Percentiles rank a stretch among this genome's conserved stretches.
Conservation (phyloP, 805 yeast genomes). For the Kodamaea kaohsiungensis region DNA sequence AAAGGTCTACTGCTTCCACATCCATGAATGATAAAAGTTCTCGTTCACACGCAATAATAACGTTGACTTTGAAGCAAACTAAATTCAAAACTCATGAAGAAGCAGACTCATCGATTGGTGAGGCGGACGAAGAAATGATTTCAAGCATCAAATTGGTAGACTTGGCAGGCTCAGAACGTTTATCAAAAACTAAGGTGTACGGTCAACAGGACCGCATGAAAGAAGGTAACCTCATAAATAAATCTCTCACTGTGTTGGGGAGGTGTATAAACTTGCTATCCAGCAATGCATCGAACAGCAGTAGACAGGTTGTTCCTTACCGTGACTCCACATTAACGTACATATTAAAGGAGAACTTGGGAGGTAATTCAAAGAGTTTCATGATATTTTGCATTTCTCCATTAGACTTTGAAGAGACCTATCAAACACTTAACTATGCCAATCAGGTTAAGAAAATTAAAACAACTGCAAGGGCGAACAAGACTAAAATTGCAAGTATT, state of each 20-base stretch:
- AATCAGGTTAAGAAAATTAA: slow-evolving; percentile 70
- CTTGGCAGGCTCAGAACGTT: slow-evolving; percentile 81
- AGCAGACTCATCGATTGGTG: slow-evolving; percentile 24
- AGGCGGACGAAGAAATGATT: slow-evolving; percentile 47
- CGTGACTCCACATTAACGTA: slow-evolving; percentile 78
- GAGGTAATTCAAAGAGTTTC: slow-evolving; percentile 85
- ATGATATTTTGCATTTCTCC: slow-evolving; percentile 89
- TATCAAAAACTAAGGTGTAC: slow-evolving; percentile 59
- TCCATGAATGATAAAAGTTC: slow-evolving; percentile 72
- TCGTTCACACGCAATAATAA: slow-evolving; percentile 79
- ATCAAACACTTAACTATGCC: slow-evolving; percentile 77
- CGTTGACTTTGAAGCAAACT: slow-evolving; percentile 61
- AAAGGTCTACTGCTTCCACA: slow-evolving; percentile 72
- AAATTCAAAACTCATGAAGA: slow-evolving; percentile 52
- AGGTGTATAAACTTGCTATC: slow-evolving; percentile 55
- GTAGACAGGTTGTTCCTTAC: slow-evolving; percentile 52
- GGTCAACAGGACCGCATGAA: slow-evolving; percentile 55
- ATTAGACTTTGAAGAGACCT: slow-evolving; percentile 72
- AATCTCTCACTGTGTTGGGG: slow-evolving; percentile 76
- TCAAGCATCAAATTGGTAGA: slow-evolving; percentile 74
- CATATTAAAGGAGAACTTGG: slow-evolving; percentile 70
- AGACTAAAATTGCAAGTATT: slow-evolving; percentile 23
- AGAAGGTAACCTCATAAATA: slow-evolving; percentile 79
- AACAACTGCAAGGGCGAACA: slow-evolving; percentile 55
- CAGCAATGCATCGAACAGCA: slow-evolving; percentile 36